Percentiles rank a stretch among this genome's conserved stretches.
phyloP scores from a whole-genome alignment of 331 rosid genomes.

The Erythrophleum ivorense region DNA sequence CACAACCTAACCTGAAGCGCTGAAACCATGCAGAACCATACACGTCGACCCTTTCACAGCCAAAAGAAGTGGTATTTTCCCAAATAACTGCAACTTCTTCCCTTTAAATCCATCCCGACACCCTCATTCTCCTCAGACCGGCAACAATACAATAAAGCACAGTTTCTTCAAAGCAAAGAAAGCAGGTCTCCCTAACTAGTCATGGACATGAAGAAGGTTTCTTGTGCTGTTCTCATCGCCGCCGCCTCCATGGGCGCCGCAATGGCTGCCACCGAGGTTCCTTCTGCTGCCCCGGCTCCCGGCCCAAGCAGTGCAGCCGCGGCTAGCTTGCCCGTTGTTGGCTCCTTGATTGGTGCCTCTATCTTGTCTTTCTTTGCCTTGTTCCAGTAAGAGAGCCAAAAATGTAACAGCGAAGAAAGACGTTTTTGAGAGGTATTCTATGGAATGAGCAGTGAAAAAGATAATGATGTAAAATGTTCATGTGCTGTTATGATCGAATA shows the following conservation, averaged over 20 bases:
- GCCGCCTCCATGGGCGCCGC: constrained; percentile 61
- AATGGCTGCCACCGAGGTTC: constrained; percentile 50
- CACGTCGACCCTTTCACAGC: constrained; percentile 2
- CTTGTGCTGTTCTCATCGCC: constrained; percentile 48
- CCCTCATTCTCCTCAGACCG: constrained; percentile 36
- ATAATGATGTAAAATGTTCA: background rate
- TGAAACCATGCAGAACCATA: constrained; percentile 48
- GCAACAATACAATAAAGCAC: constrained; percentile 6
- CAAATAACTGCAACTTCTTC: background rate
- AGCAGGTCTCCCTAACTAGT: constrained; percentile 42
- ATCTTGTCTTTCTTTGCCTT: constrained; percentile 54
- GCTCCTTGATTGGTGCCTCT: constrained; percentile 66
- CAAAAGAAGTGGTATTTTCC: constrained; percentile 16
- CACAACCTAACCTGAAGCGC: constrained; percentile 12
- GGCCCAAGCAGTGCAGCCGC: constrained; percentile 50
- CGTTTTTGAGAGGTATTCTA: too few species aligned
- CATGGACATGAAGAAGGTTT: constrained; percentile 71
- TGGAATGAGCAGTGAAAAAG: background rate
- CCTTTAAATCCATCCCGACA: constrained; percentile 32
- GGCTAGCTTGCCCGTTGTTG: constrained; percentile 51
- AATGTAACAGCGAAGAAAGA: background rate
- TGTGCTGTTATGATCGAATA: constrained; percentile 27
- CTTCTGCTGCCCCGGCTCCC: constrained; percentile 50
- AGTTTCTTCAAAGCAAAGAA: constrained; percentile 12
- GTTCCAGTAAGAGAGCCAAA: constrained; percentile 46